Conservation (phyloP, 495 filamentous ascomycete genomes). For the Penicillium angulare region DNA sequence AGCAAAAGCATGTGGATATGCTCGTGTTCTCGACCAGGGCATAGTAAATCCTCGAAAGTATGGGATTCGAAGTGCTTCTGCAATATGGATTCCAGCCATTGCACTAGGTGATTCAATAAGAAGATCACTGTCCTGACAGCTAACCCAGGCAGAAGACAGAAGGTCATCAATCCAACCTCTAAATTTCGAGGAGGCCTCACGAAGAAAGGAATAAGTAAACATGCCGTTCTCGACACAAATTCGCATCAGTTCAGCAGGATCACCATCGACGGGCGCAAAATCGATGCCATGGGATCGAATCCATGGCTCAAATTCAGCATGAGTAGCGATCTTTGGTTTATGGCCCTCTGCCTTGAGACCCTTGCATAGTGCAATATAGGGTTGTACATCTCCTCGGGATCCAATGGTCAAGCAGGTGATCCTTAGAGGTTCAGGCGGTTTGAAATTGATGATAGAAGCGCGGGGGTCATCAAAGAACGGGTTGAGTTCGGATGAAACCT, state of each 20-base stretch:
- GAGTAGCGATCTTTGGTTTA: conserved; percentile 83
- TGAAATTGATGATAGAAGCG: conserved; percentile 93
- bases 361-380: conserved; percentile 95
- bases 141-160: conserved; percentile 76
- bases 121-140: conserved; percentile 85
- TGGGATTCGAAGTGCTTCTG: conserved; percentile 89
- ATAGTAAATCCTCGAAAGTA: conserved; percentile 99
- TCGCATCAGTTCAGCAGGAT: conserved; percentile 91
- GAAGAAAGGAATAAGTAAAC: conserved; percentile 90
- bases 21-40: conserved; percentile 95
- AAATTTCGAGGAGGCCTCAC: conserved; percentile 83
- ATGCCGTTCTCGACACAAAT: conserved; percentile 97
- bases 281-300: conserved; percentile 88
- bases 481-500: conserved; percentile 46
- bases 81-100: conserved; percentile 98
- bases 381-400: conserved; percentile 93
- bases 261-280: conserved; percentile 82
- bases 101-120: conserved; percentile 95
- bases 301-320: conserved; percentile 87
- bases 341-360: conserved; percentile 86
- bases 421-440: conserved; percentile 75
- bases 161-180: conserved; percentile 92
- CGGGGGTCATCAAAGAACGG: conserved; percentile 91
- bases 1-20: conserved; percentile 97
- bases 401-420: conserved; percentile 96